Evolutionary conservation across 2,329 filamentous ascomycete species (phyloP), one percentile per base, ranked within the genome.

Genomic region (Dactylonectria macrodidyma): DNA sequence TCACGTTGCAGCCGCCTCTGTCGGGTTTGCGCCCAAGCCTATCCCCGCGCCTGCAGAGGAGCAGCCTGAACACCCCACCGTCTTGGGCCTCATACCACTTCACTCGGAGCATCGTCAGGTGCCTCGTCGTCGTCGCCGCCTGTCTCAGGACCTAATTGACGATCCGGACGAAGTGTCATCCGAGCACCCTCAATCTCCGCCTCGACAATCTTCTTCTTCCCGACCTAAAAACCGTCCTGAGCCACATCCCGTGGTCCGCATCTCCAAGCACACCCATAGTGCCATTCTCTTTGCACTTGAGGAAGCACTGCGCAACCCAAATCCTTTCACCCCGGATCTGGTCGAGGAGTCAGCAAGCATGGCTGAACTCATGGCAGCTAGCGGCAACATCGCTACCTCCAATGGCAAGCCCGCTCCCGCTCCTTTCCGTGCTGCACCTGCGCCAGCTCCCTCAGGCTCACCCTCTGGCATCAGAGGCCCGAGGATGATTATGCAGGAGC

Each of bases 211-310:
- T 62, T 73, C 75, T 59, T 75, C 77, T 68, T 79, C 78, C 68
- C 74, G 77, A 36, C 75, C 77, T 69, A 68, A 76, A 62, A 73
- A 80, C 62, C 78, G 72, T 67, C 77, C 80, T 58, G 79, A 83
- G 61, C 80, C 84, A 48, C 85, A 87, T 69, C 84, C 85, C 7
- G 82, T 83, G 61, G 79, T 87, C 68, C 90, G 90, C 76, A 91
- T 98, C 80, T 97, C 95, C 55, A 92, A 90, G 75, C 91, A 93
- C 72, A 97, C 94, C 54, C 93, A 94, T 71, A 93, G 93, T 80
- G 95, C 96, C 44, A 95, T 99, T 79, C 91, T 97, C 75, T 98
- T 93, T 85, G 91, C 95, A 44, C 89, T 98, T 65, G 95, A 98
- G 85, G 94, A 97, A 84, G 94, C 94, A 44, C 88, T 98, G 73